These are phyloP conservation scores for Neofusicoccum cordaticola DNA, from an alignment of 2,329 filamentous ascomycete species.

Conservation along the genomic window DNA sequence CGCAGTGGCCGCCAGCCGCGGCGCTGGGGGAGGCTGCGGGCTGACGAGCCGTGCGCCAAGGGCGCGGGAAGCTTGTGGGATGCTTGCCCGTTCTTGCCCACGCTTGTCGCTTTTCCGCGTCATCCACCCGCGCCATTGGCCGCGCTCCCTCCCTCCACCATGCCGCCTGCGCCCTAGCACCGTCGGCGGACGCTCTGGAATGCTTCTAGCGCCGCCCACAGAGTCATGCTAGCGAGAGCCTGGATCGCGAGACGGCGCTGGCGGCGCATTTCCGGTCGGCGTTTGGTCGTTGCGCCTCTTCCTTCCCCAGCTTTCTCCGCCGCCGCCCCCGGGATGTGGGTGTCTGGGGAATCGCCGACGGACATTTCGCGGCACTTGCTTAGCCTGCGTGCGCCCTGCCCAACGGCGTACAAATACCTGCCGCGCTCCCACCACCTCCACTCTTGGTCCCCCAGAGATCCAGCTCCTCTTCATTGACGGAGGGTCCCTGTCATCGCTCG, in stretches of 20 bases:
- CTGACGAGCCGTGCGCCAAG: neutral
- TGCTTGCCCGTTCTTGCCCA: neutral
- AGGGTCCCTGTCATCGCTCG: neutral
- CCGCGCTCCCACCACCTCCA: neutral
- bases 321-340: neutral
- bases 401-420: slow-evolving; percentile 8
- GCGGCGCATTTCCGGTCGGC: neutral
- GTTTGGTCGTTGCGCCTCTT: too few relatives aligned
- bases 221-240: neutral
- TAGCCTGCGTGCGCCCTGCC: neutral
- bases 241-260: neutral
- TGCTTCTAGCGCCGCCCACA: neutral
- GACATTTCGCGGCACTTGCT: too few relatives aligned
- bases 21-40: neutral
- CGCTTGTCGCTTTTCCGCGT: neutral
- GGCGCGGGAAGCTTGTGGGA: neutral
- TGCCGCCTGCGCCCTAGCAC: neutral
- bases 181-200: slow-evolving; percentile 9
- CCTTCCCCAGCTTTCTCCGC: slow-evolving; percentile 7
- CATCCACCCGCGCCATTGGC: neutral
- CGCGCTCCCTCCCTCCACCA: neutral
- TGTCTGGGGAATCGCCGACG: too few relatives aligned
- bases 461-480: neutral
- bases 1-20: neutral
- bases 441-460: neutral